Evolutionary conservation across 2,329 filamentous ascomycete species (phyloP).

Genomic region (Magnaporthiopsis incrustans): DNA sequence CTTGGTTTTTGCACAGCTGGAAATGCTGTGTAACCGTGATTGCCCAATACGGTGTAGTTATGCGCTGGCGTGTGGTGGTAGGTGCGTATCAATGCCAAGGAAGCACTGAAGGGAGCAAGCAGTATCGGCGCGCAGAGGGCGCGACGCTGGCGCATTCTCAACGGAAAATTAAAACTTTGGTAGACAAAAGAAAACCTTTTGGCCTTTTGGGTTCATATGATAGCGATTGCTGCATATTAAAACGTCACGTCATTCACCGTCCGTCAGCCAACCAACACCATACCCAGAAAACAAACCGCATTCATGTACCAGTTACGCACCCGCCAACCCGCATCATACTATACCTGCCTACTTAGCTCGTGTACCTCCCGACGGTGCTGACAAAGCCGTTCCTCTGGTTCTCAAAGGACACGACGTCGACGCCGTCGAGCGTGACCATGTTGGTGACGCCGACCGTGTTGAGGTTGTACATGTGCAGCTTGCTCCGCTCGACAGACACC

Average conservation of each 20-base stretch:
- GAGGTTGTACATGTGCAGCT: slow-evolving; percentile 34
- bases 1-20: too few species aligned
- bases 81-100: too few species aligned
- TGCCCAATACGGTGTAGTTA: too few species aligned
- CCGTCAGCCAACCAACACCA: not conserved
- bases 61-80: too few species aligned
- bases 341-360: not conserved
- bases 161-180: too few species aligned
- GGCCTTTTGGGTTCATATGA: not conserved
- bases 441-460: slow-evolving; percentile 33
- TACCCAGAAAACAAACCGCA: not conserved
- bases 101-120: too few species aligned
- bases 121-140: too few species aligned
- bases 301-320: too few species aligned
- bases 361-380: slow-evolving; percentile 12
- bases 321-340: too few species aligned
- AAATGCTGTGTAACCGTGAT: too few species aligned
- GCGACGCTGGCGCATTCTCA: too few species aligned
- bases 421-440: slow-evolving; percentile 13
- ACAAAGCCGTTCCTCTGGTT: slow-evolving; percentile 17
- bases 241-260: not conserved
- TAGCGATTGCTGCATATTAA: not conserved
- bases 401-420: slow-evolving; percentile 13
- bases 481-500: slow-evolving; percentile 27
- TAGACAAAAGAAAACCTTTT: not conserved